Evolutionary conservation across 352 stramenopile genomes (phyloP).

Genomic region (Phytophthora boehmeriae): DNA sequence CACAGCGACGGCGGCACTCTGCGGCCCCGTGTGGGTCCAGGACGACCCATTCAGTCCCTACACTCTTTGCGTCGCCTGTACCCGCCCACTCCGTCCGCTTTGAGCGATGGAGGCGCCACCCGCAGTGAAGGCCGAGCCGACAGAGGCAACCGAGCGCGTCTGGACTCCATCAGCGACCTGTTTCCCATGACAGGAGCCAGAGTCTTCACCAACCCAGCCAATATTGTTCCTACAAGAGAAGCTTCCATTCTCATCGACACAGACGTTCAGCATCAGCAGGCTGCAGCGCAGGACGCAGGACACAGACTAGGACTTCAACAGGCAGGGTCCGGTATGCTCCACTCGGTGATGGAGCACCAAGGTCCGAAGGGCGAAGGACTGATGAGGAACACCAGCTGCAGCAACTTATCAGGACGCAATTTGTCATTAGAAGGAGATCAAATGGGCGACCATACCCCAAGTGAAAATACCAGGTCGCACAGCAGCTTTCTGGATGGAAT

Average conservation of each 20-base stretch:
- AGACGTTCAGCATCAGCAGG: conserved; percentile 58
- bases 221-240: conserved; percentile 75
- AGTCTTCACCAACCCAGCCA: conserved; percentile 76
- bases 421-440: conserved; percentile 33
- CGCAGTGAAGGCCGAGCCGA: conserved; percentile 18
- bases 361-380: conserved; percentile 21
- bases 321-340: conserved; percentile 25
- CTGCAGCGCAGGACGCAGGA: conserved; percentile 23
- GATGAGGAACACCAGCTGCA: conserved; percentile 23
- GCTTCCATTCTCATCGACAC: conserved; percentile 80
- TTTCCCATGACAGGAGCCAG: conserved; percentile 64
- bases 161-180: conserved; percentile 66
- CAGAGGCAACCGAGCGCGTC: conserved; percentile 7
- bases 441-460: conserved; percentile 39
- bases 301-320: conserved; percentile 25
- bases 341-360: conserved; percentile 33
- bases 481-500: conserved; percentile 38
- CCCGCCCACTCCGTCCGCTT: conserved; percentile 16
- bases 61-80: conserved; percentile 29
- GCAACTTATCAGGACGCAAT: conserved; percentile 25
- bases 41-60: conserved; percentile 17
- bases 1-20: conserved; percentile 25
- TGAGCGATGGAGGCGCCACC: conserved; percentile 18
- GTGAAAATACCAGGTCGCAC: conserved; percentile 31
- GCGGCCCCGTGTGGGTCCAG: conserved; percentile 7